Evolutionary conservation across 2,329 filamentous ascomycete species (phyloP).

Genomic region (Pseudogymnoascus sp.): DNA sequence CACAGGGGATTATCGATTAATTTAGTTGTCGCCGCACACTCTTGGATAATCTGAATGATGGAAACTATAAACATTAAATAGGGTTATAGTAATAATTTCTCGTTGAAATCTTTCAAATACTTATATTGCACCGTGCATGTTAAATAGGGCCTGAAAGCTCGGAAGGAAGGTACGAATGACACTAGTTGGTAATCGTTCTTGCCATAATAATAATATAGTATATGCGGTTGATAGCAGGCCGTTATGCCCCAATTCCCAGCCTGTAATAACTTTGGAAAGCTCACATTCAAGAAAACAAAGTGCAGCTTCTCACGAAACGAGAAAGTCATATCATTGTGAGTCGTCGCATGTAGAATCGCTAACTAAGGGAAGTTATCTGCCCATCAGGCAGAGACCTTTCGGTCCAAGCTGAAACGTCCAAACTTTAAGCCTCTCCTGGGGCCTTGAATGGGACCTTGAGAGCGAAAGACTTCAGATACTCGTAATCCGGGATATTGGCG

Average conservation of each 20-base stretch:
- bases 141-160: too few species aligned
- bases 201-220: too few species aligned
- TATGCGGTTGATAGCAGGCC: too few species aligned
- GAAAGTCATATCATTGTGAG: neutral
- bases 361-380: neutral
- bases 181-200: too few species aligned
- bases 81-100: neutral
- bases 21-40: neutral
- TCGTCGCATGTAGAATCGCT: neutral
- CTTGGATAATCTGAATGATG: neutral
- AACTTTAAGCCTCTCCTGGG: constrained; percentile 13
- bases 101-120: too few species aligned
- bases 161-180: too few species aligned
- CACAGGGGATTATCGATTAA: constrained; percentile 48
- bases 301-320: neutral
- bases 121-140: too few species aligned
- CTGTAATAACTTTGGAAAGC: neutral
- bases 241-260: neutral
- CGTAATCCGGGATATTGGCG: constrained; percentile 65
- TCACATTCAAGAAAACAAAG: neutral
- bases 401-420: constrained; percentile 13
- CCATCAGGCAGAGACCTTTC: neutral
- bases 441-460: constrained; percentile 40
- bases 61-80: neutral
- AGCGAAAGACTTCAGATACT: constrained; percentile 73